Base-by-base conservation (phyloP, 371 early-diverging fungal species). In the Mortierella sp. region DNA sequence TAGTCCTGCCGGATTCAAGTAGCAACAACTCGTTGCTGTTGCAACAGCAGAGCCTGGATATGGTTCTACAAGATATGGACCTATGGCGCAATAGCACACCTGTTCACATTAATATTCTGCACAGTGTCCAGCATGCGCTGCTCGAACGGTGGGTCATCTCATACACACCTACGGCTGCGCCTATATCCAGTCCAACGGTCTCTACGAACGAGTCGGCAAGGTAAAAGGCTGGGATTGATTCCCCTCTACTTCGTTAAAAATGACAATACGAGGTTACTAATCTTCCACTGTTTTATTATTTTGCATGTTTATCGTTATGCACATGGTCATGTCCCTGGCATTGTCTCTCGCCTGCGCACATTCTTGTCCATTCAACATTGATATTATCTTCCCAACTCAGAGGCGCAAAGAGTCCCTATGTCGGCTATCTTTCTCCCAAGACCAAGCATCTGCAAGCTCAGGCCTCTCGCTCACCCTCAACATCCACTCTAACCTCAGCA, bases 101-200 rank as follows among this genome's bases (percentile, higher is more conserved):
- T 5, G 79, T 78, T n/a, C 74, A 78, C 43, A 70, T 78, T 58
- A 78, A 78, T 45, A 74, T 78, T 61, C 61, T 78, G 5, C 79
- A 78, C 26, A 30, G 67, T 45, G 71, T 70, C 10, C 62, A 73
- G 51, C 71, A 74, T 64, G 64, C 64, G 20, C 55, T 78, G 1
- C 64, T 78, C 26, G 79, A 78, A 40, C 79, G 79, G 39, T 78
- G 79, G 79, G 79, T 78, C n/a, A 78, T 78, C n/a, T 78, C 79
- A 32, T 78, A 70, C 24, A 74, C 71, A 5, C 74, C 74, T 0
- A 47, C 73, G 5, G 11, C 47, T 20, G 47, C 66, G 26, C 32
- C 73, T 5, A 32, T 58, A 6, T 54, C 62, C 5, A 69, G 58
- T 16, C 73, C 73, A 10, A 52, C 32, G n/a, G 26, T 64, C 43